These are phyloP conservation scores for Sugiyamaella marilandica DNA, from an alignment of 805 yeast genomes.

Conservation along the genomic window DNA sequence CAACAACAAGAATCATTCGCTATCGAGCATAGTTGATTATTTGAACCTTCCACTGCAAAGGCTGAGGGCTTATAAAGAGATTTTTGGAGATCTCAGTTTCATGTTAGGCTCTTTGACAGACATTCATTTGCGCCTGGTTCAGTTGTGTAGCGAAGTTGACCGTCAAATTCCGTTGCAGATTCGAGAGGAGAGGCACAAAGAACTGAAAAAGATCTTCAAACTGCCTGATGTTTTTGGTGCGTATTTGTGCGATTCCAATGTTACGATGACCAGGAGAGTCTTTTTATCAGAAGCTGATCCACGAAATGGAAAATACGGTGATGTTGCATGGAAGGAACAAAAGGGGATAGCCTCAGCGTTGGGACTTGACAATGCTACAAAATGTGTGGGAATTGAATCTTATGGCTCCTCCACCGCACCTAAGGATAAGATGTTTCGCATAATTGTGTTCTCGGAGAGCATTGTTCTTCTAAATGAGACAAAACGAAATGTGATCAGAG, in stretches of 20 bases:
- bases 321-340: constrained; percentile 10
- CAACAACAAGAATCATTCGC: constrained; percentile 15
- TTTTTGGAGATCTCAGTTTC: constrained; percentile 13
- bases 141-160: constrained; percentile 14
- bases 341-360: not conserved
- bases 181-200: constrained; percentile 13
- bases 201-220: constrained; percentile 16
- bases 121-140: constrained; percentile 9
- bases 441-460: constrained; percentile 12
- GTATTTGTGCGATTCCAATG: constrained; percentile 19
- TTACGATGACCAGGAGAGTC: constrained; percentile 12
- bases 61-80: constrained; percentile 13
- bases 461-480: constrained; percentile 13
- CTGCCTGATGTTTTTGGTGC: constrained; percentile 11
- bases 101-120: constrained; percentile 10
- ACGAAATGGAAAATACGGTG: constrained; percentile 12
- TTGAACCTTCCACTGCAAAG: constrained; percentile 22
- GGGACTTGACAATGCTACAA: not conserved
- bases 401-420: constrained; percentile 8
- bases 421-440: constrained; percentile 11
- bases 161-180: constrained; percentile 16
- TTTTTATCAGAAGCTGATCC: constrained; percentile 11
- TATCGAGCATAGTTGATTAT: constrained; percentile 18
- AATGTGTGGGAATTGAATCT: constrained; percentile 4
- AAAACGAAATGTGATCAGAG: constrained; percentile 6